Conservation (phyloP, 805 yeast species). For the Suhomyces prunicola region DNA sequence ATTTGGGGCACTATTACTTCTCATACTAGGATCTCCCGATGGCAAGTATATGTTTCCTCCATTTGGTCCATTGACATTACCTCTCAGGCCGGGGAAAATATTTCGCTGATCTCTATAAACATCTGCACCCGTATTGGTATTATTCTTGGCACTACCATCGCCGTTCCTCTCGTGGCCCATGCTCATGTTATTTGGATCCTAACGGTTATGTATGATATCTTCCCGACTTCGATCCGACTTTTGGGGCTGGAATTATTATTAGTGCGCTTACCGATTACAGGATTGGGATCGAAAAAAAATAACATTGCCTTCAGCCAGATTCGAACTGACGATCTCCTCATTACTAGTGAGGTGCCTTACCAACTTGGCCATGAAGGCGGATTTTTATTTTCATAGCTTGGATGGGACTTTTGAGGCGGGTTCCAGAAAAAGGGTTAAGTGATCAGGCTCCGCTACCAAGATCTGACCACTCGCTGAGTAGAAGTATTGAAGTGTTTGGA, state of each 20-base stretch:
- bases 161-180: neutral
- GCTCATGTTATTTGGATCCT: neutral
- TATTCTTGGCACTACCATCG: neutral
- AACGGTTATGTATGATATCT: no score
- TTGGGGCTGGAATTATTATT: neutral
- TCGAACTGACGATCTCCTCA: conserved; percentile 16
- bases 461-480: neutral
- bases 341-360: conserved; percentile 14
- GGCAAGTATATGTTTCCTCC: neutral
- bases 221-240: neutral
- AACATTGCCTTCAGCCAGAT: conserved; percentile 13
- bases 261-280: neutral
- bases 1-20: neutral
- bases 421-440: no score
- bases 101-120: neutral
- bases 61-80: neutral
- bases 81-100: neutral
- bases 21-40: neutral
- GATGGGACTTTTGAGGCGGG: no score
- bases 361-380: conserved; percentile 13
- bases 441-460: neutral
- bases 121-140: neutral
- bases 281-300: neutral
- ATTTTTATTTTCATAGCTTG: neutral
- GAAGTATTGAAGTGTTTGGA: no score